A percentile compares a stretch with the other conserved stretches of the same genome.
Conservation (phyloP, 2,329 filamentous ascomycete genomes). For the Chaetothyriales sp. region DNA sequence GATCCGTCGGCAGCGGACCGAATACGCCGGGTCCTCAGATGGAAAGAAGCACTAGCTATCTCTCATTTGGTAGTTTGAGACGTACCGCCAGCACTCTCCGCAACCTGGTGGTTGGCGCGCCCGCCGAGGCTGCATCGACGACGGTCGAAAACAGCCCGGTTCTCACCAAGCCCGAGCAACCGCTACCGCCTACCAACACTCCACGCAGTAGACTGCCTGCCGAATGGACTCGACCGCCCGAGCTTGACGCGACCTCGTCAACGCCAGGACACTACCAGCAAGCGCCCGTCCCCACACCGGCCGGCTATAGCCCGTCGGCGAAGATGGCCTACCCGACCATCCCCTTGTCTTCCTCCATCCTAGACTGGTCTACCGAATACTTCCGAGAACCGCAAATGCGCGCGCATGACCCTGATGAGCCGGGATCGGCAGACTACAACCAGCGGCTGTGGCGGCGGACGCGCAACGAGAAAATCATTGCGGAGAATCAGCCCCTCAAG, state of each 20-base stretch:
- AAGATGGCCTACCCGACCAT: slow-evolving; percentile 43
- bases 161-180: slow-evolving; percentile 15
- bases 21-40: slow-evolving; percentile 36
- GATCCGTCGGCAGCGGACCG: slow-evolving; percentile 21
- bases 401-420: slow-evolving; percentile 85
- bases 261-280: slow-evolving; percentile 59
- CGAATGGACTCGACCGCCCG: slow-evolving; percentile 53
- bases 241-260: slow-evolving; percentile 57
- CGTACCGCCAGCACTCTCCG: slow-evolving; percentile 54
- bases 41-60: slow-evolving; percentile 46
- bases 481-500: slow-evolving; percentile 87
- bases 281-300: slow-evolving; percentile 65
- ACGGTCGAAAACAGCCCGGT: slow-evolving; percentile 23
- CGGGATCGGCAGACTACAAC: slow-evolving; percentile 92
- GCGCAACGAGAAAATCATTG: slow-evolving; percentile 82
- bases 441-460: slow-evolving; percentile 83
- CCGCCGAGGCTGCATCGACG: slow-evolving; percentile 20
- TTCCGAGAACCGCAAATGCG: slow-evolving; percentile 99
- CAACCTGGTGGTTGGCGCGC: slow-evolving; percentile 41
- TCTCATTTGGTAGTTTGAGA: slow-evolving; percentile 42
- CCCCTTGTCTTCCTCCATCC: slow-evolving; percentile 68
- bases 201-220: slow-evolving; percentile 39
- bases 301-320: slow-evolving; percentile 53
- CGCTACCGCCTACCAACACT: slow-evolving; percentile 22
- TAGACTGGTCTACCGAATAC: slow-evolving; percentile 95